phyloP scores from a whole-genome alignment of 257 asterid genomes.

The Salvia hispanica region DNA sequence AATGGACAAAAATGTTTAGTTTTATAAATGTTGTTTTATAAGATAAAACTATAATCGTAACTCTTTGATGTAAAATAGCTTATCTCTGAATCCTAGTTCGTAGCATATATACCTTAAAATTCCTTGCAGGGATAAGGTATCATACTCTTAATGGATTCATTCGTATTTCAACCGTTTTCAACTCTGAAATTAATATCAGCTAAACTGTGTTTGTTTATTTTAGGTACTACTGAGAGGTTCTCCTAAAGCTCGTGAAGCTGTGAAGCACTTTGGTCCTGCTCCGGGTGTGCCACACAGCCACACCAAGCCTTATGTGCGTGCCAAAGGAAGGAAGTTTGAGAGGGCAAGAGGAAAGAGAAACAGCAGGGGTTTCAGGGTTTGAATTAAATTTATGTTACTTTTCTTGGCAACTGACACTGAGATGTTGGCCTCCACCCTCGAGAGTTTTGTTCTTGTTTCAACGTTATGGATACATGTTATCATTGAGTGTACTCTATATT shows the following conservation, averaged over 20 bases:
- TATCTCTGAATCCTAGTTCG: background rate
- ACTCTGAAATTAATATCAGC: no score
- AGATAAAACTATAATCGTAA: no score
- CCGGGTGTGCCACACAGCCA: slow-evolving; percentile 65
- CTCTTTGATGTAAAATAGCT: background rate
- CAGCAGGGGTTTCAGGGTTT: slow-evolving; percentile 50
- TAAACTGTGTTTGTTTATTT: background rate
- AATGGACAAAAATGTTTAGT: no score
- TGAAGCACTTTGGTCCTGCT: slow-evolving; percentile 55
- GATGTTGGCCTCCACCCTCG: background rate
- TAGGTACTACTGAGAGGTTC: slow-evolving; percentile 54
- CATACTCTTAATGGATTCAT: background rate
- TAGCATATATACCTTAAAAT: background rate
- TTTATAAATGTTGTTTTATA: no score
- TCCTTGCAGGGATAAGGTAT: background rate
- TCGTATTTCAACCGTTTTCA: background rate
- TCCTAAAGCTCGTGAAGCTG: slow-evolving; percentile 52
- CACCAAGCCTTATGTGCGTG: slow-evolving; percentile 53
- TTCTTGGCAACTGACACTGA: slow-evolving; percentile 4
- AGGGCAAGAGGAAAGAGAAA: slow-evolving; percentile 49
- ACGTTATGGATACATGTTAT: background rate
- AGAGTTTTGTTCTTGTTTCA: background rate
- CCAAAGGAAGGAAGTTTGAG: slow-evolving; percentile 57
- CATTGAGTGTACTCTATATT: no score
- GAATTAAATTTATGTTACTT: slow-evolving; percentile 6